These are phyloP conservation scores for Castanea sativa DNA, from an alignment of 306 rosid genomes.

Conservation along the genomic window DNA sequence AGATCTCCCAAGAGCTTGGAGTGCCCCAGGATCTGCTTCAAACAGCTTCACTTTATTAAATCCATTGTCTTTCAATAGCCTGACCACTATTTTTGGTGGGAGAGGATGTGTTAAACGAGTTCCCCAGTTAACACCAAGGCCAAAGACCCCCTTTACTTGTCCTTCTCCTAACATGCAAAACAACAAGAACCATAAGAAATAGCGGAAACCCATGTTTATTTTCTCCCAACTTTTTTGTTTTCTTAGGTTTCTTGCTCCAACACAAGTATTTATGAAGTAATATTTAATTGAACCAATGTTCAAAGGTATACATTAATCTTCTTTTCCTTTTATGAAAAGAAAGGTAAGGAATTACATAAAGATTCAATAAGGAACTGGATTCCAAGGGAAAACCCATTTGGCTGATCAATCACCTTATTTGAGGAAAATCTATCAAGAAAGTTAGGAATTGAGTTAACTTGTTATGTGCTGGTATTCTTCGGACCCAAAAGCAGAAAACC, in stretches of 20 bases:
- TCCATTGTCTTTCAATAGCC: slow-evolving; percentile 81
- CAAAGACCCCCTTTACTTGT: slow-evolving; percentile 37
- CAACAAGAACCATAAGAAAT: slow-evolving; percentile 31
- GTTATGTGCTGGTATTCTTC: slow-evolving; percentile 15
- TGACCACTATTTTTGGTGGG: slow-evolving; percentile 57
- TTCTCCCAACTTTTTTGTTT: not conserved
- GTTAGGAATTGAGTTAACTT: slow-evolving; percentile 45
- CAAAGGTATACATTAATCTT: not conserved
- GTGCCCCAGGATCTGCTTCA: slow-evolving; percentile 79
- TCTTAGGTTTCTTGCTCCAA: not conserved
- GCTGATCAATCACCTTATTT: slow-evolving; percentile 10
- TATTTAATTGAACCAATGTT: not conserved
- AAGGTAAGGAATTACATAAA: slow-evolving; percentile 62
- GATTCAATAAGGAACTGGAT: slow-evolving; percentile 50
- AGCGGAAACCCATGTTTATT: slow-evolving; percentile 46
- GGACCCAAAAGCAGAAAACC: slow-evolving; percentile 3
- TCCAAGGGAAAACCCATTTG: slow-evolving; percentile 37
- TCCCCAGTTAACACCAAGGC: slow-evolving; percentile 88
- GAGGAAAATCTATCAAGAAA: slow-evolving; percentile 45
- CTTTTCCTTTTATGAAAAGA: slow-evolving; percentile 50
- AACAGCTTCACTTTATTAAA: slow-evolving; percentile 78
- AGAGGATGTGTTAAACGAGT: slow-evolving; percentile 70
- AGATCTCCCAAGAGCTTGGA: slow-evolving; percentile 72
- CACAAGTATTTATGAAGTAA: slow-evolving; percentile 32
- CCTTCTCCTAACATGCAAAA: slow-evolving; percentile 45